phyloP scores from a whole-genome alignment of 2,329 filamentous ascomycete genomes.

The Aspergillus sp. region DNA sequence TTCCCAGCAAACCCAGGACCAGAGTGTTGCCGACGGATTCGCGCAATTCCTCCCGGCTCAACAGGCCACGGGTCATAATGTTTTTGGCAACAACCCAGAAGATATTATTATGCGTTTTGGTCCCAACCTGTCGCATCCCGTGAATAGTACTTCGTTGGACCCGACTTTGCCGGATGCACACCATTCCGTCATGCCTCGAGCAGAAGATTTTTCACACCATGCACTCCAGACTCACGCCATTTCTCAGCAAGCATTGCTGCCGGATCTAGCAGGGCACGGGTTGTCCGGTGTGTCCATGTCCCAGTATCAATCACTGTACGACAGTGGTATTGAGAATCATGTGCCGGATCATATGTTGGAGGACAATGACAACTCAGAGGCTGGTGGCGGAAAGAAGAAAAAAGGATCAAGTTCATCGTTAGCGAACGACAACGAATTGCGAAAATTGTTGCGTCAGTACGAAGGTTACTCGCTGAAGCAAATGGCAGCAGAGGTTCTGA shows the following conservation, averaged over 20 bases:
- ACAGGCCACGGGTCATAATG: constrained; percentile 24
- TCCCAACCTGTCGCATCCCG: constrained; percentile 35
- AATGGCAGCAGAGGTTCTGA: constrained; percentile 44
- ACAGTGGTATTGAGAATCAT: constrained; percentile 37
- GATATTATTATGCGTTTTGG: constrained; percentile 42
- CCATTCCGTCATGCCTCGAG: constrained; percentile 26
- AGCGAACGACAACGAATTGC: constrained; percentile 44
- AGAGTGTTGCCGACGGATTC: constrained; percentile 34
- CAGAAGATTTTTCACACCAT: constrained; percentile 33
- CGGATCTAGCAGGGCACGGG: constrained; percentile 29
- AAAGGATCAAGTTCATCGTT: constrained; percentile 43
- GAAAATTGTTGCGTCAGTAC: constrained; percentile 42
- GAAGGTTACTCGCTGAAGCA: constrained; percentile 40
- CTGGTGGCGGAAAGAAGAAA: constrained; percentile 39
- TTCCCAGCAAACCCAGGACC: constrained; percentile 40
- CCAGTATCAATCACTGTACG: constrained; percentile 36
- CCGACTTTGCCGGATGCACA: constrained; percentile 33
- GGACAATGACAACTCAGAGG: constrained; percentile 39
- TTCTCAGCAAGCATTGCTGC: constrained; percentile 29
- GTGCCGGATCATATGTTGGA: constrained; percentile 34
- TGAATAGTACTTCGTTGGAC: constrained; percentile 30
- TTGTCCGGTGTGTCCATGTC: constrained; percentile 26
- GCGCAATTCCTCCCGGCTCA: constrained; percentile 34
- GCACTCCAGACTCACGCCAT: constrained; percentile 28
- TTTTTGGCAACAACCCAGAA: constrained; percentile 36